Conservation (phyloP, 2,329 filamentous ascomycete species). For the Calonectria leucothoes region DNA sequence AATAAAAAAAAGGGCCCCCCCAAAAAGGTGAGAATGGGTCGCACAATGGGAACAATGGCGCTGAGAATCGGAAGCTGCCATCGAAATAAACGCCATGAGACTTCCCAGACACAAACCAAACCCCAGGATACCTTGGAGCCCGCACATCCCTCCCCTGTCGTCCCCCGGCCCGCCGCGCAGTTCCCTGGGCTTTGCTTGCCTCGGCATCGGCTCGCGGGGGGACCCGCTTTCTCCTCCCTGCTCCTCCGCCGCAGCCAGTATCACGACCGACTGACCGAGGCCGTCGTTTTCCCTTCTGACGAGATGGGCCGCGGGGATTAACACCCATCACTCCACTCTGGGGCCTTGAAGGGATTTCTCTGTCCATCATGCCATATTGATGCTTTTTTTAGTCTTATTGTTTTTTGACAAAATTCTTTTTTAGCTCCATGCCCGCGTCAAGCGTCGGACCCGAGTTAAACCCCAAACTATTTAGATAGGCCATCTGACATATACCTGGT, state of each 20-base stretch:
- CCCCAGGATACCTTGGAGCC: conserved; percentile 1
- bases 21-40: background rate
- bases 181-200: conserved; percentile 30
- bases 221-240: conserved; percentile 28
- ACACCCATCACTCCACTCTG: background rate
- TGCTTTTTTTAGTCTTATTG: too few species aligned
- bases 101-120: background rate
- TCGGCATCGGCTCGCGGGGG: conserved; percentile 43
- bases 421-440: background rate
- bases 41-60: background rate
- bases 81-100: background rate
- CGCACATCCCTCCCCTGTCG: conserved; percentile 22
- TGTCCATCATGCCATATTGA: background rate
- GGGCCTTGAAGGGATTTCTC: background rate
- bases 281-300: conserved; percentile 3
- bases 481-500: background rate
- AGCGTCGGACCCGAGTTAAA: background rate
- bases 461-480: conserved; percentile 6
- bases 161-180: conserved; percentile 34
- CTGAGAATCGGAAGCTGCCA: background rate
- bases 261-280: conserved; percentile 21
- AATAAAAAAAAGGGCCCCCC: background rate
- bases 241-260: background rate
- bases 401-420: too few species aligned
- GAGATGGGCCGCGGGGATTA: background rate